Evolutionary conservation across 1,284 basidiomycete genomes (phyloP), one percentile per base, ranked within the genome.

Genomic region (Boletellus sp.): DNA sequence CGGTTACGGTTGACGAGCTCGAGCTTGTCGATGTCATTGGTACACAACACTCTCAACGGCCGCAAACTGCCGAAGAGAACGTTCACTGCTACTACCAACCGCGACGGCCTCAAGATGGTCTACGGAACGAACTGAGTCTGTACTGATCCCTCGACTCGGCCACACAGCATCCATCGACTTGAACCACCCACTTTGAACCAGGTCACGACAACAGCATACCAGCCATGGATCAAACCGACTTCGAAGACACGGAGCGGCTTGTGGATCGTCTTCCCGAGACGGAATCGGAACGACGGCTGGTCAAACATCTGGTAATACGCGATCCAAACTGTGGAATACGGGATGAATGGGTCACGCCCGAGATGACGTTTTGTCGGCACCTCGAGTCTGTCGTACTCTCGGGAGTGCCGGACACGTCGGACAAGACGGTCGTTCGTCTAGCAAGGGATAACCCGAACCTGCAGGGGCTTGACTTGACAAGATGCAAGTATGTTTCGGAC

Each of bases 401-500:
- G 26, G 86, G 85, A 21, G 79, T 89, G 8, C 73, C 74, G 28
- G 78, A 82, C 51, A 78, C 85, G 15, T 82, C 86, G 36, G 87
- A 93, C 71, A 74, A 77, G 54, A 85, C 90, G 7, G 69, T 93
- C 44, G 72, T 80, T 42, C 67, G 77, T 7, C 74, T 93, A 33
- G 88, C 88, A 8, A 67, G 72, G 59, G 78, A 74, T 48, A 88
- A 89, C 44, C 73, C 75, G 5, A 81, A 83, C 50, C 74, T 97
- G 3, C 84, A 89, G 55, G 86, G 89, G 26, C 71, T 96, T 53
- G 89, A 93, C 66, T 63, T 97, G 52, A 81, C 82, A 43, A 85
- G 85, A 12, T 97, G 94, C 73, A 76, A 75, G 40, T 73, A 78
- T 53, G 75, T 97, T 37, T 88, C 90, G 8, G 90, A 93, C 59